These are phyloP conservation scores for Aspergillus diversus DNA, from an alignment of 495 filamentous ascomycete species.

Conservation along the genomic window DNA sequence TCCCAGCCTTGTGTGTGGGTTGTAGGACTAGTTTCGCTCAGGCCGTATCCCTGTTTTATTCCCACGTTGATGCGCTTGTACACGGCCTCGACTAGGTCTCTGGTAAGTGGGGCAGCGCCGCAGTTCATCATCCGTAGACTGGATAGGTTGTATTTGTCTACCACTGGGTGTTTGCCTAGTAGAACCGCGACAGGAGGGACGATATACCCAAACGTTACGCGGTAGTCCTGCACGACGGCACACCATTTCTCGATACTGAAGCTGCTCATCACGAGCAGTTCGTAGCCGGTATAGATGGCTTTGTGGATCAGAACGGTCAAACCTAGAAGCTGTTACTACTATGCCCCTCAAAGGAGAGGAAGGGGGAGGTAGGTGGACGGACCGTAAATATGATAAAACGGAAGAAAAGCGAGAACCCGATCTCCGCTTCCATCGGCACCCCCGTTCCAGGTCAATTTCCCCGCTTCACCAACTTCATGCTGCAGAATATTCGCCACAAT, in stretches of 20 bases:
- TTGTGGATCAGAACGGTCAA: conserved; percentile 65
- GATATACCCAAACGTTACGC: conserved; percentile 77
- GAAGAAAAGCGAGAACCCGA: conserved; percentile 78
- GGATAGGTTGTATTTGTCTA: conserved; percentile 80
- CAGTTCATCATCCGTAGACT: conserved; percentile 83
- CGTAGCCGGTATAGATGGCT: conserved; percentile 67
- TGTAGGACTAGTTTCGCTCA: conserved; percentile 72
- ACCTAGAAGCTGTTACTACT: conserved; percentile 61
- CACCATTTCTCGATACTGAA: conserved; percentile 86
- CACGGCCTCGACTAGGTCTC: conserved; percentile 78
- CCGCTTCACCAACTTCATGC: conserved; percentile 59
- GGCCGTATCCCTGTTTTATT: conserved; percentile 87
- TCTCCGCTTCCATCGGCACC: conserved; percentile 68
- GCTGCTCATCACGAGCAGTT: conserved; percentile 74
- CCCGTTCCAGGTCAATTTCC: conserved; percentile 61
- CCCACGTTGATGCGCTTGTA: conserved; percentile 74
- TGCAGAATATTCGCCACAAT: conserved; percentile 72
- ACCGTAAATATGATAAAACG: conserved; percentile 96
- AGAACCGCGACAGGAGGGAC: conserved; percentile 85
- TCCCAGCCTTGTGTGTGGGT: conserved; percentile 66
- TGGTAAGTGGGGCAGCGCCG: conserved; percentile 85
- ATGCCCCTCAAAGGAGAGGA: no score
- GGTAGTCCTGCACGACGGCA: conserved; percentile 69
- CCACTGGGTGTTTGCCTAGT: conserved; percentile 75
- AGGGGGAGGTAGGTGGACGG: conserved; percentile 15